Percentiles rank a stretch among this genome's conserved stretches.
phyloP scores from a whole-genome alignment of 2,329 filamentous ascomycete genomes.

The Lachnellula subtilissima region DNA sequence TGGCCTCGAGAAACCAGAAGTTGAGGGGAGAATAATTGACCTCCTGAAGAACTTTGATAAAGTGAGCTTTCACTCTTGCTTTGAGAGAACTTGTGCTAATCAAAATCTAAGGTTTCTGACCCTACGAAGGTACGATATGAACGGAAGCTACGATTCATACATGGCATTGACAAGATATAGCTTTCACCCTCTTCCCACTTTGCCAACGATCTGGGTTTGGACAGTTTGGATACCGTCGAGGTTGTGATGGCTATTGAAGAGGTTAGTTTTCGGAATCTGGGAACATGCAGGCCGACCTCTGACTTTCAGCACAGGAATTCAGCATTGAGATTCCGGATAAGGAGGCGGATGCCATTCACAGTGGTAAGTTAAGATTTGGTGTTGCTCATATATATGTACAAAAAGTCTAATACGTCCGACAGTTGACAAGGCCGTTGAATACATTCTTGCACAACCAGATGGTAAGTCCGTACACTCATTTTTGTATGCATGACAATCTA shows the following conservation, averaged over 20 bases:
- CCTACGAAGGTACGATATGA: conserved; percentile 50
- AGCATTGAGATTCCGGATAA: conserved; percentile 79
- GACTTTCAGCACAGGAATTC: conserved; percentile 44
- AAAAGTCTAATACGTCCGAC: conserved; percentile 14
- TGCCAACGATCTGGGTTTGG: conserved; percentile 92
- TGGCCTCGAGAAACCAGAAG: conserved; percentile 74
- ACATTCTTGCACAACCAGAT: conserved; percentile 71
- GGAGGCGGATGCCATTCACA: conserved; percentile 72
- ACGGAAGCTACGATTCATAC: neutral
- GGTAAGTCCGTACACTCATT: conserved; percentile 44
- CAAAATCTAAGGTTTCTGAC: conserved; percentile 57
- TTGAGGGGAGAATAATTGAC: conserved; percentile 87
- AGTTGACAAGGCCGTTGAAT: conserved; percentile 74
- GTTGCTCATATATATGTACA: neutral
- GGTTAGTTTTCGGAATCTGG: conserved; percentile 41
- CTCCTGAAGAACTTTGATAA: conserved; percentile 97
- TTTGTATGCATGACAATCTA: conserved; percentile 4
- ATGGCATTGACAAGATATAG: conserved; percentile 42
- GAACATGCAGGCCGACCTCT: conserved; percentile 12
- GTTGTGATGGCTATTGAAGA: conserved; percentile 99
- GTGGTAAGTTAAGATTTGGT: conserved; percentile 49
- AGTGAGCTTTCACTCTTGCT: conserved; percentile 46
- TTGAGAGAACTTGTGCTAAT: conserved; percentile 18
- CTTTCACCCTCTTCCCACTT: conserved; percentile 84
- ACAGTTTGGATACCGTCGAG: conserved; percentile 97